Evolutionary conservation across 2,329 filamentous ascomycete species (phyloP).

Genomic region (Pseudocercospora crystallina): DNA sequence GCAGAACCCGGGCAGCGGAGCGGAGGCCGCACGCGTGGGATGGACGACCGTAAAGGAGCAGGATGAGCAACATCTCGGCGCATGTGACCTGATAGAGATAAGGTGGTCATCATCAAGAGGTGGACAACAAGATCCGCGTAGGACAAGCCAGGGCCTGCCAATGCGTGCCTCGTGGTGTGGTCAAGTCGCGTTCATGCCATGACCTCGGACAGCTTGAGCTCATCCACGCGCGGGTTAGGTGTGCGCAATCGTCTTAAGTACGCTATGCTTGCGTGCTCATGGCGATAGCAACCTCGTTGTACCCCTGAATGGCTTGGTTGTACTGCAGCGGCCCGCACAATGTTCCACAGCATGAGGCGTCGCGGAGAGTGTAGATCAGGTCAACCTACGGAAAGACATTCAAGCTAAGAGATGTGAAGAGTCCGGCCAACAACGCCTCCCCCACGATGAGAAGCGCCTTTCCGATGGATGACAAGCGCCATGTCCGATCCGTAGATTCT

Average conservation of each 20-base stretch:
- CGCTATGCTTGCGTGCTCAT: conserved; percentile 2
- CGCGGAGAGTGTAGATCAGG: not conserved
- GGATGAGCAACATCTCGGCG: conserved; percentile 4
- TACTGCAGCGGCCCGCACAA: conserved; percentile 12
- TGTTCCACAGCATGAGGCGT: conserved; percentile 12
- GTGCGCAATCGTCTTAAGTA: not conserved
- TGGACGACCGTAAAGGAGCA: conserved; percentile 7
- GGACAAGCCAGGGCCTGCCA: no score
- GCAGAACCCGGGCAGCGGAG: not conserved
- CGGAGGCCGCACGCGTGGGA: conserved; percentile 19
- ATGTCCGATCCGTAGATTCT: no score
- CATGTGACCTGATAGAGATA: conserved; percentile 13
- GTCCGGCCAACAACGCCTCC: no score
- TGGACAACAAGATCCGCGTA: no score
- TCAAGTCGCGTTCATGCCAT: no score
- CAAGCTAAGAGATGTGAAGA: no score
- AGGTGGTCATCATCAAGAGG: not conserved
- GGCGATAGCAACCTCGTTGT: conserved; percentile 2
- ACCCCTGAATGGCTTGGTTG: conserved; percentile 11
- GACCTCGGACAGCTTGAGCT: no score
- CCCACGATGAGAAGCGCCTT: no score
- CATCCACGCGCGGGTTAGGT: no score
- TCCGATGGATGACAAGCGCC: no score
- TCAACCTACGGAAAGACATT: no score
- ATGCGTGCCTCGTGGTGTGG: no score